Base-by-base conservation (phyloP, 306 rosid species). In the Inga laurina region DNA sequence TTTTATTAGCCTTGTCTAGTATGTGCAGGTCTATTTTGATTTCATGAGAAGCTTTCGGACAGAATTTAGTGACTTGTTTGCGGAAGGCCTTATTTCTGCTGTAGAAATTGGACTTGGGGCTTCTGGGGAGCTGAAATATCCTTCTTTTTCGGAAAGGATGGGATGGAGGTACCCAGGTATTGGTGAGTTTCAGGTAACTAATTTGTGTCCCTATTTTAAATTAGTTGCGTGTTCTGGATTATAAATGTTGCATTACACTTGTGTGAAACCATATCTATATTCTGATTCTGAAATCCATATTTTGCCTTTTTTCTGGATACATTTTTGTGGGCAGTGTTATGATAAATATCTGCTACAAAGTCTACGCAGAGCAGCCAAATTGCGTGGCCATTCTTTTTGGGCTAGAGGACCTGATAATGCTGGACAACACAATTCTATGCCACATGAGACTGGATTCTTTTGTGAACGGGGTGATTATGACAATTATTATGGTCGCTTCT, bases 121-220 rank as follows among this genome's bases (percentile, higher is more conserved):
- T 77, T 92, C 94, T 59, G 99, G 99, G 81, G 99, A 96, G 86
- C 94, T 96, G 75, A 96, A 90, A 86, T 96, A 96, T 88, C 99
- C 99, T 85, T 93, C 99, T 30, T 92, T 89, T 82, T 86, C 98
- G 35, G 97, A 87, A 87, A 90, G 94, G 84, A 89, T 96, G 93
- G 99, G 99, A 32, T 96, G 99, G 99, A 92, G 93, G 72, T 96
- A 93, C 83, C 99, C 99, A 86, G 99, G 99, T 85, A 87, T 96
- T 81, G 99, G 99, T 85, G 98, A 96, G 97, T 96, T 96, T 90
- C 99, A 96, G 99, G 99, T 96, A 96, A 84, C 89, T 82, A 39
- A 77, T 80, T 77, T 71, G 71, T 71, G 66, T 35, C 67, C 69
- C 39, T 61, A 52, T 79, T 76, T 76, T 76, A 68, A 73, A 77